Conservation (phyloP, 257 asterid species). For the Solanum corneliomulleri region DNA sequence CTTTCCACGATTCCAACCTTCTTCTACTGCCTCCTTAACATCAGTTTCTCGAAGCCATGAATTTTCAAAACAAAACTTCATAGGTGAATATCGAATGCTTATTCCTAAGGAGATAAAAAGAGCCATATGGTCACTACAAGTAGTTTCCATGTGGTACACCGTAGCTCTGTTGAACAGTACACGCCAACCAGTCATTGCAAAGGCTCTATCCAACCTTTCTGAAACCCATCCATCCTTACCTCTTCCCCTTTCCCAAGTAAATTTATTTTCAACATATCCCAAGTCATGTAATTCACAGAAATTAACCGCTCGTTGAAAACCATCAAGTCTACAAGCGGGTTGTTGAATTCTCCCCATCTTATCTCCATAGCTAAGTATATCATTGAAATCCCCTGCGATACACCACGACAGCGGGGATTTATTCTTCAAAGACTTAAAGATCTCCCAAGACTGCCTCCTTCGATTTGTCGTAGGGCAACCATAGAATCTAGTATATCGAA, state of each 20-base stretch:
- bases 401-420: neutral
- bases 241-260: neutral
- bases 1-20: neutral
- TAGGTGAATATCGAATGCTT: neutral
- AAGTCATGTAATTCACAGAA: neutral
- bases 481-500: neutral
- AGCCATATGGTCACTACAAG: neutral
- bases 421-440: too few species aligned
- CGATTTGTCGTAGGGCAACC: neutral
- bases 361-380: neutral
- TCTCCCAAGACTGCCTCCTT: neutral
- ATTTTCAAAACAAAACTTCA: neutral
- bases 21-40: neutral
- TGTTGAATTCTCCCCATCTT: neutral
- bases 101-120: too few species aligned
- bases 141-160: neutral
- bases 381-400: neutral
- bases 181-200: neutral
- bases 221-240: neutral
- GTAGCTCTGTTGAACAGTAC: neutral
- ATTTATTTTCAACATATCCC: neutral
- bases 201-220: neutral
- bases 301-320: too few species aligned
- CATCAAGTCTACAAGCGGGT: neutral
- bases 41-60: neutral